Base-by-base conservation (phyloP, 2,329 filamentous ascomycete genomes). In the Chalaropsis ovoidea region DNA sequence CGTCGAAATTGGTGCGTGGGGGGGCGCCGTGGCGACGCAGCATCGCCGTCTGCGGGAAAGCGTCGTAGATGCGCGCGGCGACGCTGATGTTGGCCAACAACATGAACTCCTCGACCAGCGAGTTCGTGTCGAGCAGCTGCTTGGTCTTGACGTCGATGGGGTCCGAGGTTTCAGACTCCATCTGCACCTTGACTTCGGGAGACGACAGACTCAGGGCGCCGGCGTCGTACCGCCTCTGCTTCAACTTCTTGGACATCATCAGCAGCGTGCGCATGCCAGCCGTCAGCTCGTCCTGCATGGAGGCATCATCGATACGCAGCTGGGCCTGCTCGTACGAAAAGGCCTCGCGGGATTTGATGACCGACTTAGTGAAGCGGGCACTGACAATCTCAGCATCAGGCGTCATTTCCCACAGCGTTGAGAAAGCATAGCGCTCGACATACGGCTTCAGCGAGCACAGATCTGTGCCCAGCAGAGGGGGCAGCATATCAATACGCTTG, bases 401-500 rank as follows among this genome's bases (percentile, higher is more conserved):
- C 27, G 90, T 88, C 70, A 99, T 80, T 75, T 99, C 93, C 94
- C 94, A 94, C 22, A 93, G 77, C 7, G 87, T 86, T 0, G 89
- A 93, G 73, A 94, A 94, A 35, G 90, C 89, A 72, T 86, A 94
- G 10, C 89, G 89, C 77, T 99, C 94, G n/a, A 99, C 91, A 71
- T 96, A 94, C 0, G 94, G 94, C 75, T 97, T 97, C 22, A 99
- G 79, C 0, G 94, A 99, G 77, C 94, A 99, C 1, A 99, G 80
- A 72, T 99, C 92, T 0, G 94, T 99, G 67, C 94, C 94, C 13
- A 99, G 86, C 41, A 99, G 86, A 82, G 91, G 92, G 0, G 95
- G 95, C 75, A 99, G 82, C 95, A 99, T 99, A 79, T 99, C 95
- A 71, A 99, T 99, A 71, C 94, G 91, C 80, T 99, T 99, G 76